These are phyloP conservation scores for Begonia masoniana DNA, from an alignment of 306 rosid species.

Conservation along the genomic window DNA sequence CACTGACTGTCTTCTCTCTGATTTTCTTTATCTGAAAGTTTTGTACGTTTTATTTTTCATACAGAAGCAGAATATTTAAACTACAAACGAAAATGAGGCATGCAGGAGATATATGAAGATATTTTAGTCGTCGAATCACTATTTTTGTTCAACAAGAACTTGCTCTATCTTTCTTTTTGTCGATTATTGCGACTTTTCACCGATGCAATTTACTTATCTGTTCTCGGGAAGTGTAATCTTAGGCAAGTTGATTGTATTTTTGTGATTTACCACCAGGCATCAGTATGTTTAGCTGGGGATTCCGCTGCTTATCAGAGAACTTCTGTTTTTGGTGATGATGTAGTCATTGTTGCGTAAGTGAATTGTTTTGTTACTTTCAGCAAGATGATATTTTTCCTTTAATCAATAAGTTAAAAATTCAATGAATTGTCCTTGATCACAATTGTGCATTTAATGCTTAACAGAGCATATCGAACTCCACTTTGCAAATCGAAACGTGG, in stretches of 20 bases:
- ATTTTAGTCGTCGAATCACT: not conserved
- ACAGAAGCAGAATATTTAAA: no score
- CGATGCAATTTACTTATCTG: not conserved
- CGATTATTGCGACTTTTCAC: not conserved
- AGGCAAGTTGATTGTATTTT: not conserved
- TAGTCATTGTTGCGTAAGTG: constrained; percentile 92
- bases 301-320: constrained; percentile 81
- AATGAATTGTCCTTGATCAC: not conserved
- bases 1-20: no score
- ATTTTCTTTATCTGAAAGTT: no score
- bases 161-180: not conserved
- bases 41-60: no score
- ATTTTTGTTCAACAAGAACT: not conserved
- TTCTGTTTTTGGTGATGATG: constrained; percentile 65
- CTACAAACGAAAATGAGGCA: not conserved
- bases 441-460: not conserved
- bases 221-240: not conserved
- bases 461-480: constrained; percentile 76
- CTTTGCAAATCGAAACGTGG: constrained; percentile 86
- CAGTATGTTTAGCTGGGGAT: constrained; percentile 79
- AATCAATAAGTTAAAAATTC: not conserved
- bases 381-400: not conserved
- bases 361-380: not conserved
- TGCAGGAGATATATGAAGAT: not conserved
- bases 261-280: constrained; percentile 30